Conservation (phyloP, 2,329 filamentous ascomycete genomes). For the Macrophomina tecta region DNA sequence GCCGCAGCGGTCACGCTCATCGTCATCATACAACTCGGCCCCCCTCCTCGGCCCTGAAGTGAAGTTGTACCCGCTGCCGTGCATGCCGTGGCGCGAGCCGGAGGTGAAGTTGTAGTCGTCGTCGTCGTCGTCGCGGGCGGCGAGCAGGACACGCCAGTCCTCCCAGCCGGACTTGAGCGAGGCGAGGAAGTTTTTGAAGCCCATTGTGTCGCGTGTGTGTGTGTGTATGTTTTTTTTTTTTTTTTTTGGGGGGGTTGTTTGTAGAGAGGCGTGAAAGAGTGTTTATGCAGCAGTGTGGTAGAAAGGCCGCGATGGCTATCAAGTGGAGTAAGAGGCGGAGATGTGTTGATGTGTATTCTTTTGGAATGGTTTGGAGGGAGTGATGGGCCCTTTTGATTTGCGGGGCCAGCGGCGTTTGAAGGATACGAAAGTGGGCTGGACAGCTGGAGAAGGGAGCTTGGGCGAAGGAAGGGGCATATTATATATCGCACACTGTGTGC, state of each 20-base stretch:
- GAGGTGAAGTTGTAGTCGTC: slow-evolving; percentile 46
- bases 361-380: not conserved
- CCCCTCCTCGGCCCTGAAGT: slow-evolving; percentile 31
- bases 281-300: no score
- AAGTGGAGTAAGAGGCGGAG: not conserved
- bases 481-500: not conserved
- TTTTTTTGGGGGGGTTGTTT: no score
- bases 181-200: slow-evolving; percentile 14
- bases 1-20: not conserved
- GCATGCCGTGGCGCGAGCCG: slow-evolving; percentile 29
- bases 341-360: not conserved
- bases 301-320: not conserved
- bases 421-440: not conserved
- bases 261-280: no score
- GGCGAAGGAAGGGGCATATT: not conserved
- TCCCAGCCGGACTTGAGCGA: slow-evolving; percentile 24
- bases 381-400: not conserved
- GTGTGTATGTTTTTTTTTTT: not conserved
- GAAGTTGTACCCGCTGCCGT: slow-evolving; percentile 38
- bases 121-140: slow-evolving; percentile 40
- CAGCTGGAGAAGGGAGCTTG: not conserved
- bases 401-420: not conserved
- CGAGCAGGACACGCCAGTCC: slow-evolving; percentile 33
- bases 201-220: slow-evolving; percentile 15
- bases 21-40: slow-evolving; percentile 13